Conservation (phyloP, 768 basidiomycete genomes). For the Macrocybe gigantea region DNA sequence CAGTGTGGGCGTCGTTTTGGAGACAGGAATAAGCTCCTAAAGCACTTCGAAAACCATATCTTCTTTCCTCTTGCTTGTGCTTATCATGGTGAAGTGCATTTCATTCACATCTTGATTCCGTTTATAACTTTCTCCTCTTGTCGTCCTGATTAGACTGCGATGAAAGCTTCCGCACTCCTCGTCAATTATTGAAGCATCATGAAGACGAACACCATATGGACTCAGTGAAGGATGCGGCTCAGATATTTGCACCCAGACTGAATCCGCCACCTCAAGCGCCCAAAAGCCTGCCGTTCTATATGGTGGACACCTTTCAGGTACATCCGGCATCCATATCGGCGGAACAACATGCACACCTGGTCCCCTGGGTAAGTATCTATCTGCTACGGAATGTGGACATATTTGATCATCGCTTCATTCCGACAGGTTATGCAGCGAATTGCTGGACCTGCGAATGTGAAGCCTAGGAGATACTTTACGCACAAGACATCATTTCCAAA, state of each 20-base stretch:
- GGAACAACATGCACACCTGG: constrained; percentile 44
- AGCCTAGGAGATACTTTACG: constrained; percentile 39
- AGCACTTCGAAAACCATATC: constrained; percentile 54
- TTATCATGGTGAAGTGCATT: constrained; percentile 38
- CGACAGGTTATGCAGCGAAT: constrained; percentile 14
- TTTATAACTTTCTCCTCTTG: not conserved
- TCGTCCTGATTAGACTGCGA: constrained; percentile 40
- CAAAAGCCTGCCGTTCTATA: constrained; percentile 41
- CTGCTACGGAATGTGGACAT: no score
- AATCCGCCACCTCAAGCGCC: constrained; percentile 33
- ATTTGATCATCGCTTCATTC: no score
- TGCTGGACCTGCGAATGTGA: constrained; percentile 20
- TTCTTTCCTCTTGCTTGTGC: constrained; percentile 36
- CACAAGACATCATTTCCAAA: constrained; percentile 27
- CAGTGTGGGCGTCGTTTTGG: constrained; percentile 42
- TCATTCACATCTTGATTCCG: not conserved
- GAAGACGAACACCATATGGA: constrained; percentile 29
- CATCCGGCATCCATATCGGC: constrained; percentile 38
- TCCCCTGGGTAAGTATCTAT: constrained; percentile 43
- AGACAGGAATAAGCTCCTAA: constrained; percentile 26
- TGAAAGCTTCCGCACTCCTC: constrained; percentile 37
- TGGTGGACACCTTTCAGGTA: constrained; percentile 38
- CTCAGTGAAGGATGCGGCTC: constrained; percentile 27
- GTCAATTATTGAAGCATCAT: constrained; percentile 47
- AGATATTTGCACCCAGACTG: constrained; percentile 22